Percentiles rank a stretch among this genome's conserved stretches.
Evolutionary conservation across 2,329 filamentous ascomycete species (phyloP).

Genomic region (Nigrospora sphaerica): DNA sequence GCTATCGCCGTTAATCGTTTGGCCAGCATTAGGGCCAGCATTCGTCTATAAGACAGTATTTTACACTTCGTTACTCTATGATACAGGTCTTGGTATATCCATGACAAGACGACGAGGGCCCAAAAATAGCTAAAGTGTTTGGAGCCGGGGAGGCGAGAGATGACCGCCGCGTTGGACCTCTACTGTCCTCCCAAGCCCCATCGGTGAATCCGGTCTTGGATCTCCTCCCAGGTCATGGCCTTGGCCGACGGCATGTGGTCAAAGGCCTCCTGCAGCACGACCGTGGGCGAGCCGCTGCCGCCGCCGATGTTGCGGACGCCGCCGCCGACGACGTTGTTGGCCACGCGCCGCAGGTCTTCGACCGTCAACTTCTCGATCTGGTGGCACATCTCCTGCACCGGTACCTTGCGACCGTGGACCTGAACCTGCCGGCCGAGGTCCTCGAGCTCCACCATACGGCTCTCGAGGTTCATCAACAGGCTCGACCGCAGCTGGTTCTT

Average conservation of each 20-base stretch:
- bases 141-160: too few relatives aligned
- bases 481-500: constrained; percentile 94
- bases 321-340: constrained; percentile 70
- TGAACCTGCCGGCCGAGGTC: constrained; percentile 93
- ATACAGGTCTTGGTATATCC: too few relatives aligned
- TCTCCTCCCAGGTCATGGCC: constrained; percentile 76
- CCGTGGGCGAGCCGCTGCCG: constrained; percentile 84
- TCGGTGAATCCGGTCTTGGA: constrained; percentile 75
- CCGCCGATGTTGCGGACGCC: constrained; percentile 64
- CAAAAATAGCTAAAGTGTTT: too few relatives aligned
- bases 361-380: constrained; percentile 80
- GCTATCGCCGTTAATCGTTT: too few relatives aligned
- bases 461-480: constrained; percentile 95
- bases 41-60: too few relatives aligned
- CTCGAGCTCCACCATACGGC: constrained; percentile 93
- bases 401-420: constrained; percentile 89
- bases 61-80: too few relatives aligned
- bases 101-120: too few relatives aligned
- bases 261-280: constrained; percentile 88
- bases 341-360: constrained; percentile 74
- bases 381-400: constrained; percentile 86
- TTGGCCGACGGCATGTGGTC: constrained; percentile 56
- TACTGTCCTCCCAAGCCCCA: constrained; percentile 70
- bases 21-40: too few relatives aligned
- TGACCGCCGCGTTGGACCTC: not conserved